Evolutionary conservation across 768 basidiomycete species (phyloP), one percentile per base, ranked within the genome.

Genomic region (Tylopilus vinaceipallidus): DNA sequence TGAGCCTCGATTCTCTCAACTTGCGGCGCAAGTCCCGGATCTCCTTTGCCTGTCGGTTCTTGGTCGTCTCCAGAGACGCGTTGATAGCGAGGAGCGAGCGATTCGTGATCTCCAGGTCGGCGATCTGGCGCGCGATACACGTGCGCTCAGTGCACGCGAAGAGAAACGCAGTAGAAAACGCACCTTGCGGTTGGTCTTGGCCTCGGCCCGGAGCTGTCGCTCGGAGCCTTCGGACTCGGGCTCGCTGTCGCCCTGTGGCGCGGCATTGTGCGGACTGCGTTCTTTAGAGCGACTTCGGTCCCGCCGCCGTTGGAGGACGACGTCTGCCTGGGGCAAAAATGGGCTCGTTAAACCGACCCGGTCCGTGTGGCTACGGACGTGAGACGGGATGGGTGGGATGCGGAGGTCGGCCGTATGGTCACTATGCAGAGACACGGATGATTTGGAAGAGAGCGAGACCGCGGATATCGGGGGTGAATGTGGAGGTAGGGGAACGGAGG

Each of bases 51-150:
- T 95, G 92, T 24, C 78, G 79, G 56, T 86, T 80, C 68, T 91
- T 92, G 29, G 81, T 79, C 30, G 83, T 79, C 67, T 95, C 92
- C 19, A 95, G 76, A 16, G 86, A 79, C 2, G 85, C 73, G 61
- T 95, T 95, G 70, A 95, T 92, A 2, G 83, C 81, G 39, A 95
- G 75, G 16, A 95, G 76, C 2, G 92, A 95, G 29, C 81, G 78
- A 66, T 92, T 95, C 6, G 90, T 86, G 61, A 95, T 95, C 68
- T 95, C 90, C 11, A 95, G 75, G 71, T 95, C 92, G 12, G 88
- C 89, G 50, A 95, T 95, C 93, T 95, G 50, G 16, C n/a, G n/a
- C n/a, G n/a, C n/a, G n/a, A n/a, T n/a, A n/a, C n/a, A n/a, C n/a
- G n/a, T n/a, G n/a, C n/a, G n/a, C n/a, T n/a, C n/a, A n/a, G n/a